phyloP scores from a whole-genome alignment of 805 yeast genomes.

The Candida montana region DNA sequence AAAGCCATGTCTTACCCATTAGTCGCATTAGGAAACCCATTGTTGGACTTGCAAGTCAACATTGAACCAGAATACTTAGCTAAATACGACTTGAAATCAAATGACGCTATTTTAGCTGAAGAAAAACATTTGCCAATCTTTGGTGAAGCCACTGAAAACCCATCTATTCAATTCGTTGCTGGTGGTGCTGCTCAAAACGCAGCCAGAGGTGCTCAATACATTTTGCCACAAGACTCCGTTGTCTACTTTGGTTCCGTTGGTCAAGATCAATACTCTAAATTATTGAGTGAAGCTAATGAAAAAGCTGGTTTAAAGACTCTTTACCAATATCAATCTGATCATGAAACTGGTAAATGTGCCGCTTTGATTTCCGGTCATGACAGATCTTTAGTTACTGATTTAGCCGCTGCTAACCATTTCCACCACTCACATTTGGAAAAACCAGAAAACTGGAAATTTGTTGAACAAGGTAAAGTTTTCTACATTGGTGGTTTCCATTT shows the following conservation, averaged over 20 bases:
- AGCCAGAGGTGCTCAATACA: constrained; percentile 96
- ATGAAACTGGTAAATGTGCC: constrained; percentile 96
- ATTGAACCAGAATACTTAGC: constrained; percentile 62
- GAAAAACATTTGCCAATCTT: constrained; percentile 82
- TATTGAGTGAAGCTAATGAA: constrained; percentile 75
- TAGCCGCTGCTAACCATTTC: constrained; percentile 98
- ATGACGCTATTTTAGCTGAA: constrained; percentile 87
- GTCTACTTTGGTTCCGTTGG: constrained; percentile 97
- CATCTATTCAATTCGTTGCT: constrained; percentile 70
- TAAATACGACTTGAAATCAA: constrained; percentile 79
- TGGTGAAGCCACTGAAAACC: constrained; percentile 63
- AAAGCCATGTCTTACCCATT: constrained; percentile 53
- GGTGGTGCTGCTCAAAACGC: constrained; percentile 99
- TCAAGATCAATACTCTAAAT: constrained; percentile 79
- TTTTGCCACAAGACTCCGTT: constrained; percentile 76
- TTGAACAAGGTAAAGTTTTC: constrained; percentile 73
- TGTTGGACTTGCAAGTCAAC: constrained; percentile 79
- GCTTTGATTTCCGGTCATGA: constrained; percentile 83
- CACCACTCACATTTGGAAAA: constrained; percentile 79
- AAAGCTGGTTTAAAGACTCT: constrained; percentile 83
- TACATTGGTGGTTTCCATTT: constrained; percentile 99
- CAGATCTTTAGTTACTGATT: constrained; percentile 92
- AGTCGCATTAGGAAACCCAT: constrained; percentile 89
- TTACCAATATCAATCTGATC: constrained; percentile 72
- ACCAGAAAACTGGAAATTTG: constrained; percentile 85